Conservation (phyloP, 2,329 filamentous ascomycete genomes). For the Hymenoscyphus repandus region DNA sequence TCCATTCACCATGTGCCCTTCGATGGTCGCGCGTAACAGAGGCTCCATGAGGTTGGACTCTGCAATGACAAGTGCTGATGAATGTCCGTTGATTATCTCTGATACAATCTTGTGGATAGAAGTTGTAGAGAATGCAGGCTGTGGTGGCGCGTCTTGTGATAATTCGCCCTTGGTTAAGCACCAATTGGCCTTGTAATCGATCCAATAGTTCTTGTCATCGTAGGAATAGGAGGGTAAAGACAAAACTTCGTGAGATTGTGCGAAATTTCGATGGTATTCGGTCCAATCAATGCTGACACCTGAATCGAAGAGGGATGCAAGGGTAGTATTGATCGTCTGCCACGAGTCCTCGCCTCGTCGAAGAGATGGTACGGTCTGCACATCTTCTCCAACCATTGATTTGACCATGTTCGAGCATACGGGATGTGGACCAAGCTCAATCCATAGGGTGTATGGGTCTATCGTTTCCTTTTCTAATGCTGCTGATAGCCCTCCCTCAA, state of each 20-base stretch:
- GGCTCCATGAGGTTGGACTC: conserved; percentile 50
- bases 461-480: conserved; percentile 55
- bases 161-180: conserved; percentile 54
- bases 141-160: conserved; percentile 32
- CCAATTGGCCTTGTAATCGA: conserved; percentile 49
- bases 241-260: conserved; percentile 46
- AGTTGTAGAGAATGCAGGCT: conserved; percentile 25
- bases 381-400: conserved; percentile 46
- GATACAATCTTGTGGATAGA: conserved; percentile 36
- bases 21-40: conserved; percentile 48
- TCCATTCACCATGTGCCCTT: conserved; percentile 54
- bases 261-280: conserved; percentile 52
- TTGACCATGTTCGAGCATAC: conserved; percentile 64
- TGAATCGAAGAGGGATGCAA: conserved; percentile 53
- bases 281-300: conserved; percentile 56
- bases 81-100: conserved; percentile 43
- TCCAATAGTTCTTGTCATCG: conserved; percentile 54
- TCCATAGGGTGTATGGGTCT: conserved; percentile 61
- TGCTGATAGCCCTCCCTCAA: conserved; percentile 56
- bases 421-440: conserved; percentile 68
- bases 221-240: conserved; percentile 55
- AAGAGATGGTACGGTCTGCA: conserved; percentile 39
- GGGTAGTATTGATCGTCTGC: conserved; percentile 45
- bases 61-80: conserved; percentile 42
- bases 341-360: conserved; percentile 48